Evolutionary conservation across 768 basidiomycete genomes (phyloP), one percentile per base, ranked within the genome.

Genomic region (Mrakia blollopis): DNA sequence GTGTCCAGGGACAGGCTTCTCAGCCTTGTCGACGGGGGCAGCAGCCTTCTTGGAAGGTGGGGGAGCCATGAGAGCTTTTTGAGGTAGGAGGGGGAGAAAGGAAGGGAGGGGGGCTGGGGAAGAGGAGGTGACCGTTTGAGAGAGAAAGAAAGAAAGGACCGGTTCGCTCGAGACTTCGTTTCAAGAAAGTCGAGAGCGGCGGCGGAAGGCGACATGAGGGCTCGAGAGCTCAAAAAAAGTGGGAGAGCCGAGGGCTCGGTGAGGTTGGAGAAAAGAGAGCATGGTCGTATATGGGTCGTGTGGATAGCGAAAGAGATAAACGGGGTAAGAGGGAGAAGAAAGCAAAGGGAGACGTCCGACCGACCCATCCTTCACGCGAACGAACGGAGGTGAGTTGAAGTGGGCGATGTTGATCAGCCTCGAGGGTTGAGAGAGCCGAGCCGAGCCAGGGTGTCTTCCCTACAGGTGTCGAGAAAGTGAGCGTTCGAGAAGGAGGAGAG

Each of bases 361-460:
- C 65, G 65, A 25, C 3, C 18, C 18, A 23, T 2, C 63, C 7
- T 35, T 13, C 25, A 30, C 32, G 18, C 61, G 61, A 63, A 3
- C 8, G 30, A 30, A 3, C 30, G 35, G 6, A 9, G 61, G 65
- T 23, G 23, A 35, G 32, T 7, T 18, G 8, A n/a, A 16, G 30
- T 23, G 54, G 30, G 54, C 41, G 39, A 21, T 16, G 37, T 44
- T 21, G 18, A 9, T 35, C 35, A 72, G n/a, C 63, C 61, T 41
- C 76, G 44, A 7, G 70, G 62, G 62, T 52, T 69, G 18, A 77
- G 68, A 16, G 77, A 78, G 11, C 83, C 85, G 44, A 84, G 75
- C 68, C 85, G 77, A 37, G 85, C 82, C 41, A 86, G 78, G 11
- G 83, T 84, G 75, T 85, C 85, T 80, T 86, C 86, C 67, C 82